Evolutionary conservation across 2,329 filamentous ascomycete species (phyloP), one percentile per base, ranked within the genome.

Genomic region (Cercospora janseana): DNA sequence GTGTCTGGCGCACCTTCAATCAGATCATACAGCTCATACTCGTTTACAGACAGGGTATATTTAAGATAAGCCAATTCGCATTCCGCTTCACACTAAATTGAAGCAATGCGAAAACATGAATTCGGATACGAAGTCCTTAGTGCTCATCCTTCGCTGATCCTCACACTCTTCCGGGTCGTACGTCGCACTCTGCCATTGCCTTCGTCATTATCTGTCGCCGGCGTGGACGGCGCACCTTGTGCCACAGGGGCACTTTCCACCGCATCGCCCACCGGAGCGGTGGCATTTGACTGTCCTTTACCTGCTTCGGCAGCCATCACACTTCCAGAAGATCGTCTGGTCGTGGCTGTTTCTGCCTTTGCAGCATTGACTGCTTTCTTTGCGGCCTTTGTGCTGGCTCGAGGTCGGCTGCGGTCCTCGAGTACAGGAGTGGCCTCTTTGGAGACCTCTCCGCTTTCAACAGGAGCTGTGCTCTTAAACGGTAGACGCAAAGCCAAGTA

Each of bases 401-500:
- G 52, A 8, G 45, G n/a, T 46, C 53, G 54, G 23, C 10, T 16
- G 46, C 52, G 54, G 20, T 55, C 58, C 10, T 59, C 57, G 7
- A 56, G 23, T 16, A 55, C 41, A 1, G 62, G 62, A 7, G 60
- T 62, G 4, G 40, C 57, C 29, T 60, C 61, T 44, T 63, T 62
- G n/a, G 56, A 61, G 1, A 55, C 56, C n/a, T 59, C 54, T 15
- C 58, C 60, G 29, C 40, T 54, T 35, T 51, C 55, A 10, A 55
- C 55, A 6, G 10, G 44, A 12, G 38, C 49, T 16, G 53, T 52
- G 13, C 60, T 58, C 31, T 65, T 68, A 49, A 64, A 50, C 3
- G 81, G 81, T 41, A 84, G 64, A 41, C 77, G 73, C 46, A 81
- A 69, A 1, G 79, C 79, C 6, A 83, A 69, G 61, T 76, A 78